These are phyloP conservation scores for Malus sylvestris DNA, from an alignment of 306 rosid species.

Conservation along the genomic window DNA sequence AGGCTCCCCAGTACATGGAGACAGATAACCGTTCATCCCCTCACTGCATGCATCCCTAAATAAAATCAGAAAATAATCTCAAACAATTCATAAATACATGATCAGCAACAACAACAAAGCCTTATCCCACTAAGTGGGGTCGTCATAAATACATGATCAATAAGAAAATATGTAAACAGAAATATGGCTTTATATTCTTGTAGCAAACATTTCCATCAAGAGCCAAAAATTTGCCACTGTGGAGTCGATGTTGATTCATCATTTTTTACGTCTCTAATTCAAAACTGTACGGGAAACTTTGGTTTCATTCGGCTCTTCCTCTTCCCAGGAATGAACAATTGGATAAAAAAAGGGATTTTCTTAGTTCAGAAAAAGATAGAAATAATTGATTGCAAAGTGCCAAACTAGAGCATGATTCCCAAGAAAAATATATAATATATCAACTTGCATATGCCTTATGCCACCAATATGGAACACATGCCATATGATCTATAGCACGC, in stretches of 20 bases:
- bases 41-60: slow-evolving; percentile 84
- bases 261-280: neutral
- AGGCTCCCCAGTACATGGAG: slow-evolving; percentile 88
- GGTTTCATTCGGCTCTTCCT: too few species aligned
- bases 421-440: neutral
- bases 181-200: neutral
- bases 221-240: neutral
- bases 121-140: too few species aligned
- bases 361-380: neutral
- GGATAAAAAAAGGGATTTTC: too few species aligned
- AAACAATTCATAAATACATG: slow-evolving; percentile 23
- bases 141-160: slow-evolving; percentile 4
- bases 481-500: neutral
- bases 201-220: neutral
- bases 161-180: neutral
- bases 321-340: too few species aligned
- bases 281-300: neutral
- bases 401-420: neutral
- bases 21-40: slow-evolving; percentile 93
- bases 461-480: neutral
- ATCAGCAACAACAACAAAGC: neutral
- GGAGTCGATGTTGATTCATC: too few species aligned
- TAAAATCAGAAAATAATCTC: slow-evolving; percentile 52
- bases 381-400: neutral
- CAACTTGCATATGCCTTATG: neutral